phyloP scores from a whole-genome alignment of 768 basidiomycete genomes.

The Mycena albidolilacea region DNA sequence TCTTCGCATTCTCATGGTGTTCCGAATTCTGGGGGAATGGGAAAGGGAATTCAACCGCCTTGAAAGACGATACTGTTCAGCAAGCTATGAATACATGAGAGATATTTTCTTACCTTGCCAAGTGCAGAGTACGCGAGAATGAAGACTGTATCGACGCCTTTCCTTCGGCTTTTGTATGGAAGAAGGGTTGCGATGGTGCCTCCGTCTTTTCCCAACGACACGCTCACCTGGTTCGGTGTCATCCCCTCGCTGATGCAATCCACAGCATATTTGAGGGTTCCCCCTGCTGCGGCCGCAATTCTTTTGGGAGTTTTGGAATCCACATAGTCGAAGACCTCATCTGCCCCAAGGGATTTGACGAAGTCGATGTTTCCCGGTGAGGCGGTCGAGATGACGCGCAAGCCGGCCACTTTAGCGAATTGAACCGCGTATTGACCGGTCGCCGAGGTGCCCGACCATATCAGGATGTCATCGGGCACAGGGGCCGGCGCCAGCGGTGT shows the following conservation, averaged over 20 bases:
- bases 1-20: conserved; percentile 38
- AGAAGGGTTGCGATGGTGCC: conserved; percentile 44
- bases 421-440: conserved; percentile 58
- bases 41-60: conserved; percentile 23
- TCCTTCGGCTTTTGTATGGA: conserved; percentile 41
- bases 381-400: conserved; percentile 61
- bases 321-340: conserved; percentile 55
- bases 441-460: conserved; percentile 12
- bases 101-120: conserved; percentile 38
- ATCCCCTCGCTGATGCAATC: conserved; percentile 48
- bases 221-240: conserved; percentile 43
- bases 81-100: not conserved
- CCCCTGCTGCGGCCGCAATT: conserved; percentile 46
- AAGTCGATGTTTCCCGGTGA: conserved; percentile 55
- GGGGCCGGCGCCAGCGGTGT: conserved; percentile 36
- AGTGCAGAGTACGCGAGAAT: conserved; percentile 40
- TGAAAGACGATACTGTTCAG: too few relatives aligned
- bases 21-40: conserved; percentile 20
- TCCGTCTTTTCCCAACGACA: conserved; percentile 41
- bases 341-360: conserved; percentile 40
- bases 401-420: conserved; percentile 58
- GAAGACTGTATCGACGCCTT: conserved; percentile 35
- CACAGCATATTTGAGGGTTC: conserved; percentile 43
- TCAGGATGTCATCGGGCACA: conserved; percentile 31
- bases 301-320: conserved; percentile 47